phyloP scores from a whole-genome alignment of 148 eudicot species.

The Mesembryanthemum crystallinum region DNA sequence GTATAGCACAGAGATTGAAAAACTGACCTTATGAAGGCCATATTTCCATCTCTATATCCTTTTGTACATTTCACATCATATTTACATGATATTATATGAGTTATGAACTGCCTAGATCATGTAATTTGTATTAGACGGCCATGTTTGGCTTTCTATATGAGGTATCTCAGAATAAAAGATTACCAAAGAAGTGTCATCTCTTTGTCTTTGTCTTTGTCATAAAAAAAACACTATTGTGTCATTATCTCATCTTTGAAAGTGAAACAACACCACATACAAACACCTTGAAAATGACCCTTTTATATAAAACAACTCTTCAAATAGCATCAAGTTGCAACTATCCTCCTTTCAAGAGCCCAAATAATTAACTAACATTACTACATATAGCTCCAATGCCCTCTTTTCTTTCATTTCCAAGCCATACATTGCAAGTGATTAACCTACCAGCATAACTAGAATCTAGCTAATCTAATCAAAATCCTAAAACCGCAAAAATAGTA shows the following conservation, averaged over 20 bases:
- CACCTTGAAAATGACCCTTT: background rate
- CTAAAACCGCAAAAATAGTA: too few relatives aligned
- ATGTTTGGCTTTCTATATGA: background rate
- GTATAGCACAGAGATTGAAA: background rate
- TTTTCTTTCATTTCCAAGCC: too few relatives aligned
- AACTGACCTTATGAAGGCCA: background rate
- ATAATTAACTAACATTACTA: too few relatives aligned
- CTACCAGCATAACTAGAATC: slow-evolving; percentile 5
- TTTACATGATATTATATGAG: too few relatives aligned
- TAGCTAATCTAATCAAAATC: slow-evolving; percentile 5
- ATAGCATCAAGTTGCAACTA: background rate
- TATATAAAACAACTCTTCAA: background rate
- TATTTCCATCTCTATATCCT: background rate
- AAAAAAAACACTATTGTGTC: too few relatives aligned
- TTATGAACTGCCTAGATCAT: too few relatives aligned
- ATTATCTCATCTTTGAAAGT: background rate
- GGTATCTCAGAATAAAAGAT: too few relatives aligned
- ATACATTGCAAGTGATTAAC: background rate
- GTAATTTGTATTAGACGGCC: background rate
- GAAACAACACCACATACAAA: background rate
- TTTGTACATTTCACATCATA: background rate
- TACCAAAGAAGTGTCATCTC: background rate
- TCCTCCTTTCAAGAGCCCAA: too few relatives aligned
- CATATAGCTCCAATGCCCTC: too few relatives aligned
- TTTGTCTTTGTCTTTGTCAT: too few relatives aligned